phyloP scores from a whole-genome alignment of 1,284 basidiomycete species.

The Puccinia triticina region DNA sequence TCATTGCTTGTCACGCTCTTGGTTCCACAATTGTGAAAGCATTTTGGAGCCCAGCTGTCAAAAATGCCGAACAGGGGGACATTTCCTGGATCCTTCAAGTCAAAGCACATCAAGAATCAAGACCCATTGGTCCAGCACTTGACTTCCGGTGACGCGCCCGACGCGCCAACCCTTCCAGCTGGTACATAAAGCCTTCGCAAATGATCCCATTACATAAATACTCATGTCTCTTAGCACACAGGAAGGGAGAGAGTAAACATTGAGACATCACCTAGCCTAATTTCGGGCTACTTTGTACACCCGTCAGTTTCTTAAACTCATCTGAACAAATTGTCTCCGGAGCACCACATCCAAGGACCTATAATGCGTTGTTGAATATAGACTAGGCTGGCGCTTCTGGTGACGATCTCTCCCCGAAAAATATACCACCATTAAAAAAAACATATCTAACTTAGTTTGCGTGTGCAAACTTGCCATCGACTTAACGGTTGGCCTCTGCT shows the following conservation, averaged over 20 bases:
- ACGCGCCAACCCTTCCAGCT: background rate
- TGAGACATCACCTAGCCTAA: slow-evolving; percentile 6
- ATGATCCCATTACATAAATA: background rate
- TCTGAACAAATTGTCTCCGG: background rate
- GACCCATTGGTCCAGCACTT: background rate
- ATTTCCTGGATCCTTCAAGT: background rate
- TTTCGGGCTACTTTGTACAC: background rate
- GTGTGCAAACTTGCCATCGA: background rate
- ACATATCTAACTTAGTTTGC: slow-evolving; percentile 23
- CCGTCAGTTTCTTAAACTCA: slow-evolving; percentile 1
- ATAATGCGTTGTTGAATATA: slow-evolving; percentile 7
- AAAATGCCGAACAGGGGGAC: background rate
- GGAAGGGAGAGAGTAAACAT: slow-evolving; percentile 10
- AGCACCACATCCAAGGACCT: background rate
- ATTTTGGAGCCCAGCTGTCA: background rate
- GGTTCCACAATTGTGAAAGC: background rate
- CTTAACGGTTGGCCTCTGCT: slow-evolving; percentile 1
- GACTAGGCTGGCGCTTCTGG: slow-evolving; percentile 2
- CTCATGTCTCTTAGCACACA: too few relatives aligned
- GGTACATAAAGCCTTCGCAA: background rate
- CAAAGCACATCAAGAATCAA: background rate
- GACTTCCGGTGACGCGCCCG: background rate
- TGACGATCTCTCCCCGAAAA: slow-evolving; percentile 20
- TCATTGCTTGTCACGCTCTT: slow-evolving; percentile 25
- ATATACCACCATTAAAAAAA: slow-evolving; percentile 17